Conservation (phyloP, 805 yeast genomes). For the Suhomyces faveliae region DNA sequence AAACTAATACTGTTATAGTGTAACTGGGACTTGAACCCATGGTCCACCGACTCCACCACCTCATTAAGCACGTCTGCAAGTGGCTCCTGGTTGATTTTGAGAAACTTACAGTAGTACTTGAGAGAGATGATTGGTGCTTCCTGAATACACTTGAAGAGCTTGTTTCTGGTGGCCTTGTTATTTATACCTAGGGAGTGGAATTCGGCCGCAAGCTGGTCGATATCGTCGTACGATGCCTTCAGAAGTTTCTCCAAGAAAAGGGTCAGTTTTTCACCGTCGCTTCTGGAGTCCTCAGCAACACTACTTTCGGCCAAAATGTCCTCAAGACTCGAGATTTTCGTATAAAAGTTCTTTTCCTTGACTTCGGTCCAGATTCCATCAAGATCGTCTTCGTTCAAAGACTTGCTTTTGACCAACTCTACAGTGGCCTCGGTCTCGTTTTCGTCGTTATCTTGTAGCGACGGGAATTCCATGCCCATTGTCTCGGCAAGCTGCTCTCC, state of each 20-base stretch:
- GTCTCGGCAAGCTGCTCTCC: slow-evolving; percentile 44
- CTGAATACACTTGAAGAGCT: slow-evolving; percentile 56
- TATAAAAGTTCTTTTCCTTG: slow-evolving; percentile 65
- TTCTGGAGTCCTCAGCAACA: slow-evolving; percentile 10
- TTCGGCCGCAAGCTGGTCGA: slow-evolving; percentile 47
- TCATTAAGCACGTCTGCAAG: slow-evolving; percentile 53
- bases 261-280: slow-evolving; percentile 40
- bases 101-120: slow-evolving; percentile 60
- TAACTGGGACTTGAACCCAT: slow-evolving; percentile 59
- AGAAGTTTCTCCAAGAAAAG: slow-evolving; percentile 45
- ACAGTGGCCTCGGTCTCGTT: slow-evolving; percentile 11
- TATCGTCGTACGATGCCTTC: slow-evolving; percentile 43
- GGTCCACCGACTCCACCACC: slow-evolving; percentile 54
- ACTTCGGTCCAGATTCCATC: slow-evolving; percentile 60
- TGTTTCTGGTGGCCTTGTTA: slow-evolving; percentile 69
- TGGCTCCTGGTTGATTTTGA: slow-evolving; percentile 54
- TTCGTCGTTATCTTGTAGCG: slow-evolving; percentile 16
- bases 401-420: slow-evolving; percentile 23
- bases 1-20: slow-evolving; percentile 51
- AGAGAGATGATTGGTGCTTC: slow-evolving; percentile 47
- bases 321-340: slow-evolving; percentile 46
- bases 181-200: slow-evolving; percentile 55
- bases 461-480: slow-evolving; percentile 26
- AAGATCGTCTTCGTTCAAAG: slow-evolving; percentile 24
- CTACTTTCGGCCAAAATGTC: slow-evolving; percentile 17